phyloP scores from a whole-genome alignment of 805 yeast species.

The Phaffomyces antillensis region DNA sequence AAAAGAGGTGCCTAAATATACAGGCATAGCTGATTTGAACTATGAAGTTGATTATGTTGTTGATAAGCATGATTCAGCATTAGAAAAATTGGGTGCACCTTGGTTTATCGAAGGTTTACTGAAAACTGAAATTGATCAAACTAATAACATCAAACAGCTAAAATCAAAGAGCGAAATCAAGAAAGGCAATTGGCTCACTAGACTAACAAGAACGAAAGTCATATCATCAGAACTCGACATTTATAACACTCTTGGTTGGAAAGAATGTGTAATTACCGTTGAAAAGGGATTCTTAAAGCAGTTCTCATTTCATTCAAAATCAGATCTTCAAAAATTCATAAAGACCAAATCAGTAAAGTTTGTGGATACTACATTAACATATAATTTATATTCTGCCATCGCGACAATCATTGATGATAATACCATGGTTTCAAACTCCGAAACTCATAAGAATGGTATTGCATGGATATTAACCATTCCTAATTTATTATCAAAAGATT shows the following conservation, averaged over 20 bases:
- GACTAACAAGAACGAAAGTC: constrained; percentile 9
- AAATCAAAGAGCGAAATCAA: not conserved
- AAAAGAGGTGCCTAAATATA: constrained; percentile 1
- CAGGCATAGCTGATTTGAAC: constrained; percentile 10
- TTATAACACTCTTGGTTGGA: constrained; percentile 18
- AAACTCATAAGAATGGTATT: constrained; percentile 13
- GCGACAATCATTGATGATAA: constrained; percentile 17
- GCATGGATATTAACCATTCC: constrained; percentile 23
- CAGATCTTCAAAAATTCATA: constrained; percentile 16
- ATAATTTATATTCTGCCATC: constrained; percentile 21
- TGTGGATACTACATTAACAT: constrained; percentile 16
- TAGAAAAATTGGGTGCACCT: constrained; percentile 68
- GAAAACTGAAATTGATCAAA: constrained; percentile 23
- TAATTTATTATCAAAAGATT: constrained; percentile 14
- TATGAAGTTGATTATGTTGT: constrained; percentile 27
- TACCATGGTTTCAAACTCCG: constrained; percentile 17
- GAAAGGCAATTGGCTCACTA: constrained; percentile 17
- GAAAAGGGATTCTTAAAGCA: constrained; percentile 42
- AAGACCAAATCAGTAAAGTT: constrained; percentile 15
- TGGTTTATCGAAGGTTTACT: constrained; percentile 71
- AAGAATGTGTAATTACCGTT: constrained; percentile 40
- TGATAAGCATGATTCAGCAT: constrained; percentile 47
- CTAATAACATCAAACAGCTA: not conserved
- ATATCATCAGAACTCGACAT: constrained; percentile 26
- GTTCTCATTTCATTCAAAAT: constrained; percentile 31